A percentile compares a stretch with the other conserved stretches of the same genome.
Conservation (phyloP, 345 rosid genomes). For the Luvunga scandens region DNA sequence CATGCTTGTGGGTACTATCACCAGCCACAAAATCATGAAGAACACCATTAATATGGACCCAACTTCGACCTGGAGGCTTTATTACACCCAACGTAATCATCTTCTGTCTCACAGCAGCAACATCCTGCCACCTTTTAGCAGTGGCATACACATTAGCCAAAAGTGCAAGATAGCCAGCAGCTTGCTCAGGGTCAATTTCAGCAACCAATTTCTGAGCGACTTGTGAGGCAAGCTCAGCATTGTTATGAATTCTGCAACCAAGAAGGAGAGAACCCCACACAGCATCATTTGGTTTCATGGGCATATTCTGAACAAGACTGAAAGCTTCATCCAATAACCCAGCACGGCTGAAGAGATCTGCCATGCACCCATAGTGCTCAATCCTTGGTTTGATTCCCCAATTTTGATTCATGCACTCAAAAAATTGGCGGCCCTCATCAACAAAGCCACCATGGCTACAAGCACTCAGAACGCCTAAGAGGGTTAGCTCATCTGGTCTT, state of each 20-base stretch:
- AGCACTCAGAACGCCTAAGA: constrained; percentile 39
- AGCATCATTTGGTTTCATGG: constrained; percentile 38
- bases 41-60: constrained; percentile 35
- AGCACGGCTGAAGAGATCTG: constrained; percentile 46
- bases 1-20: constrained; percentile 14
- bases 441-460: constrained; percentile 50
- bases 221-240: constrained; percentile 37
- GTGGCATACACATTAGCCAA: constrained; percentile 40
- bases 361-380: constrained; percentile 48
- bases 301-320: constrained; percentile 35
- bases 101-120: constrained; percentile 30
- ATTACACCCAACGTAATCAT: constrained; percentile 29
- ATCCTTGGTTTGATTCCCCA: constrained; percentile 39
- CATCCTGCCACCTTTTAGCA: constrained; percentile 45
- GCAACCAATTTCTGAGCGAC: constrained; percentile 29
- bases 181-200: constrained; percentile 31
- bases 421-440: constrained; percentile 29
- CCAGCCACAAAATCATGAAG: constrained; percentile 29
- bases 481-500: constrained; percentile 41
- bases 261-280: constrained; percentile 43
- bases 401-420: constrained; percentile 25
- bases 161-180: constrained; percentile 38
- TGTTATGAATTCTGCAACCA: constrained; percentile 43
- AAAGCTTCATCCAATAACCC: constrained; percentile 46
- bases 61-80: constrained; percentile 37